Base-by-base conservation (phyloP, 2,329 filamentous ascomycete species). In the Aureobasidium uvarum region DNA sequence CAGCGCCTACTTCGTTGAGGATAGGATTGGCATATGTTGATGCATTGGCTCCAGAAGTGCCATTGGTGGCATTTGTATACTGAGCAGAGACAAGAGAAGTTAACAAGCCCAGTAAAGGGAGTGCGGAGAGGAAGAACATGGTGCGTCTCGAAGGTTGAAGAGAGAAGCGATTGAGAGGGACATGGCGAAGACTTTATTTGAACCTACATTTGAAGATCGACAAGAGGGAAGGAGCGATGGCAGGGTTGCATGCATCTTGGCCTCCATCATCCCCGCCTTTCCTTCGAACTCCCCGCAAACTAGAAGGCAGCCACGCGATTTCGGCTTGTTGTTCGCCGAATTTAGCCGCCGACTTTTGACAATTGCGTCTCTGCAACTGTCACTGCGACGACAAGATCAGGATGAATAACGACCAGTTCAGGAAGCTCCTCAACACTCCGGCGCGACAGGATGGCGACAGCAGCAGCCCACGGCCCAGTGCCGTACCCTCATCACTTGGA, bases 341-440 rank as follows among this genome's bases (percentile, higher is more conserved):
- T 62, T 62, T 62, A 62, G 58, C 58, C 58, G 58, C 45, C 14
- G 20, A 51, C 58, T 51, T 62, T 62, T 62, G 41, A 48, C 23
- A 8, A 38, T 39, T 48, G 58, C 58, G 43, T 23, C 45, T 62
- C 13, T 18, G 5, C 48, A 23, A 16, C 60, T 25, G 10, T 63
- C 48, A 23, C 18, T 13, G 20, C 20, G 16, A 66, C 62, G 23
- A 50, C 50, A 25, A 59, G 25, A 33, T 6, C 20, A 45, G 25
- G 13, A 98, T 99, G 95, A 96, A 98, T 76, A 98, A 98, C 82
- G 86, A 92, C 50, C 91, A 97, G 72, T 99, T 99, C 73, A 89
- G 95, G 64, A 89, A 89, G 69, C 84, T 98, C 25, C 81, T 87
- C 77, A 83, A 85, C 69, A 83, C 80, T 3, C 77, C 82, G 2